These are phyloP conservation scores for Hebeloma cylindrosporum DNA, from an alignment of 768 basidiomycete species.

Conservation along the genomic window DNA sequence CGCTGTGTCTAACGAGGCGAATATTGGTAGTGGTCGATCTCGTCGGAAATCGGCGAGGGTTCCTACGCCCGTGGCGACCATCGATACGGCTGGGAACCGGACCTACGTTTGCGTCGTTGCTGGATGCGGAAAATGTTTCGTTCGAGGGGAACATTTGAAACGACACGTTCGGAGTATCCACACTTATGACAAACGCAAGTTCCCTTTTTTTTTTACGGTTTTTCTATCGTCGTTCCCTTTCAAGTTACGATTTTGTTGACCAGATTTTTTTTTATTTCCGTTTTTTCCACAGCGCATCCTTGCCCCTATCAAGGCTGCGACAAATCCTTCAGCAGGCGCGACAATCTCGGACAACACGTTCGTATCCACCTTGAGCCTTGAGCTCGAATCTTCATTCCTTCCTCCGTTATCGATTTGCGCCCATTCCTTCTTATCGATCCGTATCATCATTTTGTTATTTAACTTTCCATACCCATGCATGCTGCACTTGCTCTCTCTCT, in stretches of 20 bases:
- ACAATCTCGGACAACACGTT: slow-evolving; percentile 77
- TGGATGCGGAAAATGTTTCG: slow-evolving; percentile 79
- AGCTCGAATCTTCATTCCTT: not conserved
- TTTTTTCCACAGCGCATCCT: slow-evolving; percentile 42
- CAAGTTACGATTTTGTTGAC: slow-evolving; percentile 1
- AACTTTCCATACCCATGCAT: too few species aligned
- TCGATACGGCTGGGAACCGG: slow-evolving; percentile 32
- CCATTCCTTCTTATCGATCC: too few species aligned
- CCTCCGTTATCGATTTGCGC: not conserved
- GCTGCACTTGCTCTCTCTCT: not conserved
- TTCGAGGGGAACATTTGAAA: slow-evolving; percentile 78
- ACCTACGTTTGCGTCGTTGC: slow-evolving; percentile 66
- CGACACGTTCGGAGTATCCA: slow-evolving; percentile 80
- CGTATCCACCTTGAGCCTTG: slow-evolving; percentile 51
- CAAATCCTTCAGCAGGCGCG: slow-evolving; percentile 70
- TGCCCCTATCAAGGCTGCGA: slow-evolving; percentile 67
- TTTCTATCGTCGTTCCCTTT: not conserved
- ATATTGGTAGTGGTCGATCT: too few species aligned
- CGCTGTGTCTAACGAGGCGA: too few species aligned
- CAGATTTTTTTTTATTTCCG: slow-evolving; percentile 4
- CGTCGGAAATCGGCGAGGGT: slow-evolving; percentile 9
- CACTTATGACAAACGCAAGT: slow-evolving; percentile 82
- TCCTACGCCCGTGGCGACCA: slow-evolving; percentile 12
- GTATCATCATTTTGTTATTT: too few species aligned
- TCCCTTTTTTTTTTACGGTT: too few species aligned